Percentiles rank a stretch among this genome's conserved stretches.
Evolutionary conservation across 192 early-diverging fungal species (phyloP).

Genomic region (Umbelopsis vinacea): DNA sequence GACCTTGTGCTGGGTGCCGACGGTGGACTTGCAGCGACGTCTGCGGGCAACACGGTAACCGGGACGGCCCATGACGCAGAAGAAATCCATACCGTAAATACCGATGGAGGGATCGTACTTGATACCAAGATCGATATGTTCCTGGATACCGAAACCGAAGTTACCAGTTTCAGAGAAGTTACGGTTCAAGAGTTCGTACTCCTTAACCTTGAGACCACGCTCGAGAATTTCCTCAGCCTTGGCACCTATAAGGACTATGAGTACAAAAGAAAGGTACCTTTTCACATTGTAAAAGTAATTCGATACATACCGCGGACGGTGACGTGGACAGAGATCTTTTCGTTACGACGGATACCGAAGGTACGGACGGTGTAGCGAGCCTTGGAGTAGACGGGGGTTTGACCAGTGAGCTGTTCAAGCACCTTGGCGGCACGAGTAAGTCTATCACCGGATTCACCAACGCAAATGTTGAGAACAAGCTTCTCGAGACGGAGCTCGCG

Average conservation of each 20-base stretch:
- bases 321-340: constrained; percentile 99
- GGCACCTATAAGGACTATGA: constrained; percentile 31
- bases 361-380: constrained; percentile 99
- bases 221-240: constrained; percentile 95
- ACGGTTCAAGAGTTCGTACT: constrained; percentile 93
- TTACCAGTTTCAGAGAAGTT: constrained; percentile 99
- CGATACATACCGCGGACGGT: constrained; percentile 82
- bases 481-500: constrained; percentile 98
- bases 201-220: constrained; percentile 99
- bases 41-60: constrained; percentile 95
- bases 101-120: constrained; percentile 99
- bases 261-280: background rate
- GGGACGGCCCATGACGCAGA: constrained; percentile 95
- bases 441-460: constrained; percentile 99
- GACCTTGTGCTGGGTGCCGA: constrained; percentile 92
- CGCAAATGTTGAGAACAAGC: constrained; percentile 99
- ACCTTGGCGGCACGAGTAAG: constrained; percentile 99
- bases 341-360: constrained; percentile 99
- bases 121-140: constrained; percentile 99
- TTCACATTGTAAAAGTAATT: background rate
- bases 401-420: constrained; percentile 99
- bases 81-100: constrained; percentile 80
- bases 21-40: constrained; percentile 79
- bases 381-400: constrained; percentile 99
- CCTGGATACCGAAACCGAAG: constrained; percentile 99